Evolutionary conservation across 768 basidiomycete genomes (phyloP).

Genomic region (Omphalotus guepiniiformis): DNA sequence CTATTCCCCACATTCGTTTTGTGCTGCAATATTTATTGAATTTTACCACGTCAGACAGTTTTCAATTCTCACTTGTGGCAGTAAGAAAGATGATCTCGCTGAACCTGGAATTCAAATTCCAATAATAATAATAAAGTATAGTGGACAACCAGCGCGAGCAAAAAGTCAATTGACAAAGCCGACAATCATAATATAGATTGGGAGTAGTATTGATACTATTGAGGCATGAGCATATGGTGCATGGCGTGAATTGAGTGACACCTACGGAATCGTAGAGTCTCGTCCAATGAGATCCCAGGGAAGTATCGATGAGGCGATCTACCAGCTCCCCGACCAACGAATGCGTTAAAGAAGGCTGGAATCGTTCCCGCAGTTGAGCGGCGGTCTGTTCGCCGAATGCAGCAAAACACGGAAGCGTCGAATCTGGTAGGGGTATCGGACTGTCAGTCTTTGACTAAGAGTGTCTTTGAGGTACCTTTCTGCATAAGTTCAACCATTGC

Average conservation of each 20-base stretch:
- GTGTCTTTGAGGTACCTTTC: conserved; percentile 51
- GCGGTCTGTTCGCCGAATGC: conserved; percentile 91
- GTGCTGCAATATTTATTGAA: neutral
- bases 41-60: neutral
- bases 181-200: conserved; percentile 66
- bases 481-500: conserved; percentile 95
- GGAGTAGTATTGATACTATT: conserved; percentile 96
- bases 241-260: neutral
- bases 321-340: conserved; percentile 80
- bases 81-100: neutral
- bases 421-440: conserved; percentile 52
- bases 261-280: conserved; percentile 91
- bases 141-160: too few relatives aligned
- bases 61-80: neutral
- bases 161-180: too few relatives aligned
- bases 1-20: conserved; percentile 1
- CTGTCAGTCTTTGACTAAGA: conserved; percentile 5
- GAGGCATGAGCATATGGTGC: conserved; percentile 5
- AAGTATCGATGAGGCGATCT: conserved; percentile 86
- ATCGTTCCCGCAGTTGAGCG: conserved; percentile 82
- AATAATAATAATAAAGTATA: too few relatives aligned
- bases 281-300: conserved; percentile 92
- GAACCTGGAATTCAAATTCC: too few relatives aligned
- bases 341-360: conserved; percentile 88
- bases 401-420: conserved; percentile 85